Evolutionary conservation across 2,329 filamentous ascomycete species (phyloP), one percentile per base, ranked within the genome.

Genomic region (Blastomyces emzantsi): DNA sequence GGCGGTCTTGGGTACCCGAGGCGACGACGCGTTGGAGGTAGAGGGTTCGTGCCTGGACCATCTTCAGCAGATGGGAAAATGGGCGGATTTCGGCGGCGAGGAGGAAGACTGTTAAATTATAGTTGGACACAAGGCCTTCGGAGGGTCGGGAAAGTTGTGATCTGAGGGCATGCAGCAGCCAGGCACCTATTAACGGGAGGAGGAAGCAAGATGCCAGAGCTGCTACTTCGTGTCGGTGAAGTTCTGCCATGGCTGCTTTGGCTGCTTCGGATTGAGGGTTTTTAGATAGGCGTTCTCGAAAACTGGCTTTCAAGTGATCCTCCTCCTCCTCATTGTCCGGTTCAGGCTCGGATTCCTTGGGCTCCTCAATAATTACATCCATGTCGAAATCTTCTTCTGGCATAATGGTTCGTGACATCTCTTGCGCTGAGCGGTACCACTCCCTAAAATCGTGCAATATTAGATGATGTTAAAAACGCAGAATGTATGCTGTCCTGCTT

Each of bases 51-150:
- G 85, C 83, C 70, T 91, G 87, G 3, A 95, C 82, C 70, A 97
- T 83, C 72, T 87, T 90, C 66, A 96, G 85, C 33, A 95, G 78
- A 72, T 97, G 92, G 1, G 90, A 85, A 59, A 92, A 79, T 0
- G 93, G 93, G 2, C 90, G 87, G 36, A 97, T 80, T 76, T 97
- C 93, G 3, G 93, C 90, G 0, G 89, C 90, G 22, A 96, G 82
- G 2, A 96, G 80, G 74, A 97, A 97, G 61, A 97, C 90, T 15
- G 88, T 92, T 62, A 97, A 81, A 74, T 97, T 97, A 77, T 93
- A 95, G 74, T 96, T 90, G 4, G 91, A 96, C 7, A 97, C 88
- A 13, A 97, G 80, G 1, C 90, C 90, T 73, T 95, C 92, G 0
- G 91, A 92, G 0, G 90, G 90, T 1, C 90, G 83, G 30, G 89